Percentiles rank a stretch among this genome's conserved stretches.
Evolutionary conservation across 768 basidiomycete species (phyloP).

Genomic region (Tricholoma saponaceum): DNA sequence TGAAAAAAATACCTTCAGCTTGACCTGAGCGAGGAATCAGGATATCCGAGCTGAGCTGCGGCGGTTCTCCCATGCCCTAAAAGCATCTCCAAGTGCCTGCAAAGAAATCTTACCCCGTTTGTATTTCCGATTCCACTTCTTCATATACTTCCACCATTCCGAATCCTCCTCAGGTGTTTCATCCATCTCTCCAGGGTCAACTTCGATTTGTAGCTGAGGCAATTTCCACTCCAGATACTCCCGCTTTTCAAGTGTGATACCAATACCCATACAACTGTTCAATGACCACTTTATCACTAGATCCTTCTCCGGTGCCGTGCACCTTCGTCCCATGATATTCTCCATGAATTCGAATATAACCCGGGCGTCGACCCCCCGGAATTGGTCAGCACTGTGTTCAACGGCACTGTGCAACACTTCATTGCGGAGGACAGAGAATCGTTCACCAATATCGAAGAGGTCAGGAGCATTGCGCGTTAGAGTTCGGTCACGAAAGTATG

Average conservation of each 20-base stretch:
- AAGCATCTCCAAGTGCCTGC: not conserved
- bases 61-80: not conserved
- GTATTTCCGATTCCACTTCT: conserved; percentile 22
- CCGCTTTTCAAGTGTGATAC: conserved; percentile 7
- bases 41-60: not conserved
- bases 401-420: conserved; percentile 17
- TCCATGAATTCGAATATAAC: conserved; percentile 26
- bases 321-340: conserved; percentile 20
- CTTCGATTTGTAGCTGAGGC: conserved; percentile 17
- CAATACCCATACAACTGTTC: conserved; percentile 7
- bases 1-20: not conserved
- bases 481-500: conserved; percentile 18
- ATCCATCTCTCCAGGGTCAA: conserved; percentile 22
- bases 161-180: conserved; percentile 10
- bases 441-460: conserved; percentile 10
- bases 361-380: conserved; percentile 4
- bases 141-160: conserved; percentile 22
- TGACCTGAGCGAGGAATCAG: not conserved
- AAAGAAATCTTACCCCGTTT: conserved; percentile 18
- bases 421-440: conserved; percentile 29
- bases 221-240: conserved; percentile 20
- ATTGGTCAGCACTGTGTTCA: not conserved
- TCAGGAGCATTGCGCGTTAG: conserved; percentile 9
- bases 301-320: conserved; percentile 16
- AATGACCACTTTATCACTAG: conserved; percentile 13